Base-by-base conservation (phyloP, 768 basidiomycete species). In the Psilocybe sp. region DNA sequence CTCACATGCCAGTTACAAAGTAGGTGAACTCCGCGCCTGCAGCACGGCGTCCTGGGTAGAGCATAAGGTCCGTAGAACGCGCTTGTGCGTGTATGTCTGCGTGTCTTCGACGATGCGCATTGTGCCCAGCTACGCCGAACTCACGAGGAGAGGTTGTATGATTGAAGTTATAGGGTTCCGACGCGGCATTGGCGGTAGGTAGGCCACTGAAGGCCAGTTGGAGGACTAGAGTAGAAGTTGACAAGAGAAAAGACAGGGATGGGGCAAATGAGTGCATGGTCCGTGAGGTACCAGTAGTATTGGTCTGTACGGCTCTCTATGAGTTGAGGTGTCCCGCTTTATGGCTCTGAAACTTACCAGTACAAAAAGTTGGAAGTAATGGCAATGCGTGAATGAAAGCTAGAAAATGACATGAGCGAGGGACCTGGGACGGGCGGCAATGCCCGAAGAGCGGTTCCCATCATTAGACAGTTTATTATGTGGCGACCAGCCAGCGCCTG, bases 1-100 rank as follows among this genome's bases (percentile, higher is more conserved):
- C 66, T 60, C 41, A 69, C 67, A 61, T 46, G 34, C 65, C 68
- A 43, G 64, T 58, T 15, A 51, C 45, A 47, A 62, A 69, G 44
- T 53, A 55, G 5, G 64, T 60, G 50, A 66, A 63, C 12, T 51
- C 48, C 10, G 64, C 60, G 36, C 51, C 53, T 14, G 53, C 51
- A 10, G 54, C 56, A 14, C 58, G 49, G 37, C 44, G 49, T 15
- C 44, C 52, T 32, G 46, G 55, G 34, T 48, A 51, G 2, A 40
- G 51, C 32, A 39, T 40, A 36, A 40, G 34, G 31, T 54, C 50
- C 47, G 46, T 18, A 18, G 50, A 45, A n/a, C 39, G 16, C 39
- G 36, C 41, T 15, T 19, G 23, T 36, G 15, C 14, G 42, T 12
- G 36, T 28, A 50, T 14, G 14, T 45, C 47, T 19, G 44, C 52